Percentiles rank a stretch among this genome's conserved stretches.
phyloP scores from a whole-genome alignment of 2,329 filamentous ascomycete genomes.

The Colletotrichum agaves region DNA sequence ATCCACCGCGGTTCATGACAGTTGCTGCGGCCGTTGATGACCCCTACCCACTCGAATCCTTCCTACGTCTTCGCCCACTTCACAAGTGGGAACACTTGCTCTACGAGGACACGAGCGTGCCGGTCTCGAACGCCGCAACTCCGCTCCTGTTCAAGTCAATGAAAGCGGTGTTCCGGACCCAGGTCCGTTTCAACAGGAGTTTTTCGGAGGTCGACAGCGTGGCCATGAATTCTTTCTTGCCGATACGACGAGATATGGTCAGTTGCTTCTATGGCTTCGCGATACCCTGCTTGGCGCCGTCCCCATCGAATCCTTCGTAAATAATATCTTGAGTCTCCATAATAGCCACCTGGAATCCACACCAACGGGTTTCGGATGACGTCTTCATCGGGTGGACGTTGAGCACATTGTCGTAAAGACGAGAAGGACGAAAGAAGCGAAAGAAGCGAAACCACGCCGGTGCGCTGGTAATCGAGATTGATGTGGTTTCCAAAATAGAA shows the following conservation, averaged over 20 bases:
- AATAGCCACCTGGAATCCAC: background rate
- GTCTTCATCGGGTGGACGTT: background rate
- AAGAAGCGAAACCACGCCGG: background rate
- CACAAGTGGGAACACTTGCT: background rate
- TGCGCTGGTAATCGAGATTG: background rate
- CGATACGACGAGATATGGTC: background rate
- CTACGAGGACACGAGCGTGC: background rate
- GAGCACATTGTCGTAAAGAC: background rate
- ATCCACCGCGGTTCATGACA: constrained; percentile 8
- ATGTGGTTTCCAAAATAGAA: constrained; percentile 28
- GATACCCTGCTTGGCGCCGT: background rate
- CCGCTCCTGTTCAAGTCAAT: background rate
- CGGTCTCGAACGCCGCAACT: background rate
- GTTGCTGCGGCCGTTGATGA: background rate
- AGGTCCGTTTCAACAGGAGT: constrained; percentile 1
- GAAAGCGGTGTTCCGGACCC: background rate
- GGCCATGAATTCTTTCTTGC: background rate
- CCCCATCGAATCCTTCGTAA: constrained; percentile 8
- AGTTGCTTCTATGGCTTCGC: background rate
- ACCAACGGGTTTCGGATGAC: background rate
- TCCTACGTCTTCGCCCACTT: background rate
- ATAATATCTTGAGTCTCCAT: constrained; percentile 10
- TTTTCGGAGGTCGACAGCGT: background rate
- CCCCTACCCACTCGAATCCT: constrained; percentile 13
- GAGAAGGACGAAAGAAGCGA: background rate